A percentile compares a stretch with the other conserved stretches of the same genome.
These are phyloP conservation scores for Pythium grandisporangium DNA, from an alignment of 352 stramenopile species.

Conservation along the genomic window DNA sequence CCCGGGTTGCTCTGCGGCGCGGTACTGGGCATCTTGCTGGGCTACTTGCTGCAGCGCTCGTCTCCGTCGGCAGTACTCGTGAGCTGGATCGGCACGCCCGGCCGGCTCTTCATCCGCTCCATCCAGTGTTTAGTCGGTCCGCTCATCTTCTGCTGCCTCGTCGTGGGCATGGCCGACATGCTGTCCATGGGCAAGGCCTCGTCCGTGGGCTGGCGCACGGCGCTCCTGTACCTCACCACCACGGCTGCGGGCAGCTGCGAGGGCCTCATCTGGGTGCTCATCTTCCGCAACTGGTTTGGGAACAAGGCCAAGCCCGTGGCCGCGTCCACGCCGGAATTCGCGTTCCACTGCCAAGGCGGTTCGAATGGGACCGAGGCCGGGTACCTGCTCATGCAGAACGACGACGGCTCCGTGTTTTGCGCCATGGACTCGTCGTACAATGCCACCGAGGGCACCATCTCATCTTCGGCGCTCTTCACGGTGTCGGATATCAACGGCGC, in stretches of 20 bases:
- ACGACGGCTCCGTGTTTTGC: slow-evolving; percentile 11
- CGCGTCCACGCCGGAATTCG: slow-evolving; percentile 3
- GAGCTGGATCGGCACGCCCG: slow-evolving; percentile 27
- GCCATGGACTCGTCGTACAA: slow-evolving; percentile 12
- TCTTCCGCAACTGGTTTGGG: slow-evolving; percentile 8
- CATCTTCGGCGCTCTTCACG: slow-evolving; percentile 7
- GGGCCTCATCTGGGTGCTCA: slow-evolving; percentile 8
- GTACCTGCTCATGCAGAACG: slow-evolving; percentile 12
- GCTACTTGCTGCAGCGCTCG: slow-evolving; percentile 3
- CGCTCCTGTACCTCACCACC: slow-evolving; percentile 14
- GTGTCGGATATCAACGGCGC: slow-evolving; percentile 13
- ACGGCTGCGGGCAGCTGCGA: slow-evolving; percentile 7
- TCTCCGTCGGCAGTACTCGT: slow-evolving; percentile 4
- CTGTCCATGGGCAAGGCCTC: slow-evolving; percentile 22
- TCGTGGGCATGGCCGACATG: slow-evolving; percentile 29
- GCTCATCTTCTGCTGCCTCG: slow-evolving; percentile 28
- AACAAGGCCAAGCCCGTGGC: slow-evolving; percentile 3
- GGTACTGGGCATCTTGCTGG: slow-evolving; percentile 7
- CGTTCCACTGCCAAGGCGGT: slow-evolving; percentile 8
- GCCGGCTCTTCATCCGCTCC: slow-evolving; percentile 32
- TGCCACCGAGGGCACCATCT: slow-evolving; percentile 2
- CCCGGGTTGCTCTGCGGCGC: slow-evolving; percentile 11
- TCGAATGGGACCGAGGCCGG: too few species aligned
- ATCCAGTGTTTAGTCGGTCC: slow-evolving; percentile 38
- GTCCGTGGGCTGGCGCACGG: slow-evolving; percentile 22